phyloP scores from a whole-genome alignment of 169 alveolate species.

The Eimeria necatrix region DNA sequence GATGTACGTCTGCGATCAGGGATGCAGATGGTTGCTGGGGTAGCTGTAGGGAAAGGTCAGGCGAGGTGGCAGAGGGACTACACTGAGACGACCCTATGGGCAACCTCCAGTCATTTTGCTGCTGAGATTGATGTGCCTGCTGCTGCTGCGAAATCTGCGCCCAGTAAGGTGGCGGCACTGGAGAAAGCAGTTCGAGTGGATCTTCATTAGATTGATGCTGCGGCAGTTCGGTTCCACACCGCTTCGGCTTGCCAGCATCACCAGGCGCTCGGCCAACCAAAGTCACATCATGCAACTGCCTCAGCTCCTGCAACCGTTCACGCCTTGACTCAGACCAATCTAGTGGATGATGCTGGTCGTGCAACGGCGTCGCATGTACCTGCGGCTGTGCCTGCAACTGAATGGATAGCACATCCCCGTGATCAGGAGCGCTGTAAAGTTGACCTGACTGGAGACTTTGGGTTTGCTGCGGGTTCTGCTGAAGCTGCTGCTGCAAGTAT shows the following conservation, averaged over 20 bases:
- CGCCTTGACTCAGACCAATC: constrained; percentile 33
- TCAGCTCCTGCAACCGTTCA: constrained; percentile 37
- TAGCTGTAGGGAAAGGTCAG: neutral
- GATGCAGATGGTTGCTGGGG: constrained; percentile 20
- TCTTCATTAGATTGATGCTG: constrained; percentile 18
- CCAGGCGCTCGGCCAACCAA: neutral
- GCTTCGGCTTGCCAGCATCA: neutral
- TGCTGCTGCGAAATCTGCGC: constrained; percentile 53
- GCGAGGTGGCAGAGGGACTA: constrained; percentile 39
- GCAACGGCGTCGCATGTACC: constrained; percentile 7
- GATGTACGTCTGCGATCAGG: neutral
- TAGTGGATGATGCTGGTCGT: constrained; percentile 32
- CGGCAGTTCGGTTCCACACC: constrained; percentile 16
- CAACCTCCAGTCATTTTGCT: neutral
- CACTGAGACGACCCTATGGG: constrained; percentile 6
- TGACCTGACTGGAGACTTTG: constrained; percentile 18
- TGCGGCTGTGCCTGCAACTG: constrained; percentile 3
- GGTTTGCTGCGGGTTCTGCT: constrained; percentile 9
- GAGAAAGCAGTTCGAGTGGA: constrained; percentile 45
- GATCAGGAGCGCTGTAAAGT: constrained; percentile 8
- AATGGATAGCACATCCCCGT: neutral
- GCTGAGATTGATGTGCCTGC: neutral
- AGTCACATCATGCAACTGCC: constrained; percentile 28
- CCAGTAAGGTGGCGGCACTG: constrained; percentile 73
- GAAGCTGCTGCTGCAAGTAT: constrained; percentile 2